These are phyloP conservation scores for Diplodia sapinea DNA, from an alignment of 2,329 filamentous ascomycete genomes.

Conservation along the genomic window DNA sequence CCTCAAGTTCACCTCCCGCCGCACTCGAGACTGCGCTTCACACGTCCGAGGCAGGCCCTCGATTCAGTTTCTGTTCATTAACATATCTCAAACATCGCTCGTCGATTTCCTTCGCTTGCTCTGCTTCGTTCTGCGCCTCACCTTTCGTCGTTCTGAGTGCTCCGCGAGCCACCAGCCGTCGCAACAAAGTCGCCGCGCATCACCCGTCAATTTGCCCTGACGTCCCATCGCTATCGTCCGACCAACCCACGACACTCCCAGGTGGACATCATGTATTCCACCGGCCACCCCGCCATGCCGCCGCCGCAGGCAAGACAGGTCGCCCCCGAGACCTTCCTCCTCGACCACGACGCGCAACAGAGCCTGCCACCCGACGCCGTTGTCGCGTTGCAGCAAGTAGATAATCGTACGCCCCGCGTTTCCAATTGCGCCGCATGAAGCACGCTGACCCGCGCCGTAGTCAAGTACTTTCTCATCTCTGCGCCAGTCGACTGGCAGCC, in stretches of 20 bases:
- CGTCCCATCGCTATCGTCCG: constrained; percentile 13
- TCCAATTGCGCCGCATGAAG: constrained; percentile 34
- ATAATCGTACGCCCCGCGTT: constrained; percentile 75
- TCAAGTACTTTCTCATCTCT: constrained; percentile 99
- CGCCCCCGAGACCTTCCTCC: constrained; percentile 98
- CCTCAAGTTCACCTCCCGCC: constrained; percentile 20
- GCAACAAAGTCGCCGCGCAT: constrained; percentile 28
- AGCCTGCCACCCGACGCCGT: constrained; percentile 94
- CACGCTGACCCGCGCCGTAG: constrained; percentile 57
- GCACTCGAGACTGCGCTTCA: constrained; percentile 28
- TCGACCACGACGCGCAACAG: constrained; percentile 96
- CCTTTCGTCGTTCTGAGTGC: constrained; percentile 20
- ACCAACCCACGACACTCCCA: constrained; percentile 13
- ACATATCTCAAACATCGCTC: constrained; percentile 31
- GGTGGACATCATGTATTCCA: constrained; percentile 54
- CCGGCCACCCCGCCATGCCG: constrained; percentile 74
- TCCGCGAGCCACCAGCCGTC: constrained; percentile 28
- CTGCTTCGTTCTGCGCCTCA: constrained; percentile 29
- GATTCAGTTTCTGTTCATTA: constrained; percentile 31
- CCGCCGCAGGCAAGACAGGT: constrained; percentile 71
- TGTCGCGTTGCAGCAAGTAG: constrained; percentile 96
- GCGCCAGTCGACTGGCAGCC: constrained; percentile 97
- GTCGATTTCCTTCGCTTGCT: constrained; percentile 29
- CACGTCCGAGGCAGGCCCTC: constrained; percentile 32
- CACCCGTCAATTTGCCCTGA: constrained; percentile 29